Base-by-base conservation (phyloP, 176 grass and related monocot genomes). In the Coix lacrymajobi region DNA sequence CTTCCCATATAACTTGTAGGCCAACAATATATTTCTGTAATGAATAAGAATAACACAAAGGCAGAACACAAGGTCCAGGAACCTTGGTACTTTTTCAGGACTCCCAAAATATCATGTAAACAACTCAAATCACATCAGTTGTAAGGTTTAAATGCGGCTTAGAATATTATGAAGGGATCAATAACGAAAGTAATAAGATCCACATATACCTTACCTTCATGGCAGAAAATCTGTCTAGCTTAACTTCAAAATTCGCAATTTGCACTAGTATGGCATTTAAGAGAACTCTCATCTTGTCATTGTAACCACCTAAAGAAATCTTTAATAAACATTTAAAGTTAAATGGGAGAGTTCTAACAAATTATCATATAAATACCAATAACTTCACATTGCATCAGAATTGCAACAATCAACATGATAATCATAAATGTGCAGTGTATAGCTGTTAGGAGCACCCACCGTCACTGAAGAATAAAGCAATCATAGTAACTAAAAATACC, bases 171-270 rank as follows among this genome's bases (percentile, higher is more conserved):
- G 66, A 84, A 43, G 74, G 33, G 77, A 85, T 86, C 1, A 45
- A 24, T 24, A 40, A 5, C 10, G 22, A 8, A 64, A 65, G 73
- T 36, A 74, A 78, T 22, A 76, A 15, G 25, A 80, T 63, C 22
- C 52, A 71, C n/a, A 25, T 40, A 78, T 89, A n/a, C n/a, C n/a
- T n/a, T 77, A 94, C 95, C 92, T 94, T 97, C 6, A 92, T 85
- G 73, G 91, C 92, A 83, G 77, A 88, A 92, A 97, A 97, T 62
- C 95, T 87, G 84, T 89, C 86, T 24, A 88, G 90, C 78, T 92
- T 94, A 66, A 97, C 92, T 92, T 92, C 90, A 89, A 97, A 97
- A 43, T 92, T 83, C 25, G 78, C 75, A 85, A 97, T 97, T 71
- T 89, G 88, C 45, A 74, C 84, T 69, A 92, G 38, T 89, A 97